Base-by-base conservation (phyloP, 352 stramenopile species). In the Discostella stelligera region DNA sequence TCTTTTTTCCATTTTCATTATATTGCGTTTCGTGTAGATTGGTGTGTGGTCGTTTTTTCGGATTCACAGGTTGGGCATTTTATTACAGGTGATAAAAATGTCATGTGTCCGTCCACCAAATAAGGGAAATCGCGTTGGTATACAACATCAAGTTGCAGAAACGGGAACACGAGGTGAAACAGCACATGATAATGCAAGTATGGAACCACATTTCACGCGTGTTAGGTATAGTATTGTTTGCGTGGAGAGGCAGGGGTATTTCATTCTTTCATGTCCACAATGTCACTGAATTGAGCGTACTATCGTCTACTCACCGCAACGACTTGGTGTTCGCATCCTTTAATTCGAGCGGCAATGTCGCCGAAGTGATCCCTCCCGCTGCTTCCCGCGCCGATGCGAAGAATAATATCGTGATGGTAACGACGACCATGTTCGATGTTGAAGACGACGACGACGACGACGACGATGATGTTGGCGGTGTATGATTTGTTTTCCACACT, bases 371-470 rank as follows among this genome's bases (percentile, higher is more conserved):
- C 20, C 83, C 76, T 32, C 80, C 84, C n/a, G 83, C 84, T 20
- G 82, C 82, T 74, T 93, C 88, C 68, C 88, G 66, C 41, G 88
- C 85, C 11, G 88, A 91, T 23, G 88, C 88, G 72, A 93, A 93
- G 69, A 93, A 90, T 41, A 93, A 78, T 46, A 93, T 74, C 73
- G 87, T 71, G 23, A 92, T 63, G 11, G 66, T 53, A 14, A 81
- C 69, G 3, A 32, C 27, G 27, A 32, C 5, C 39, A 37, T 37
- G 48, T 32, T 32, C 2, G 27, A 2, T 5, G 27, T 6, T 6
- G 27, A 32, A 6, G 5, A 32, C 5, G 27, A 32, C 5, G 27
- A 6, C 27, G 27, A 32, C 27, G 27, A 32, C 5, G 27, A 32
- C 5, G 27, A 32, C 5, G 5, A 32, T 32, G 27, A 32, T 32